Percentiles rank a stretch among this genome's conserved stretches.
Conservation (phyloP, 2,329 filamentous ascomycete genomes). For the Alternaria novae-zelandiae region DNA sequence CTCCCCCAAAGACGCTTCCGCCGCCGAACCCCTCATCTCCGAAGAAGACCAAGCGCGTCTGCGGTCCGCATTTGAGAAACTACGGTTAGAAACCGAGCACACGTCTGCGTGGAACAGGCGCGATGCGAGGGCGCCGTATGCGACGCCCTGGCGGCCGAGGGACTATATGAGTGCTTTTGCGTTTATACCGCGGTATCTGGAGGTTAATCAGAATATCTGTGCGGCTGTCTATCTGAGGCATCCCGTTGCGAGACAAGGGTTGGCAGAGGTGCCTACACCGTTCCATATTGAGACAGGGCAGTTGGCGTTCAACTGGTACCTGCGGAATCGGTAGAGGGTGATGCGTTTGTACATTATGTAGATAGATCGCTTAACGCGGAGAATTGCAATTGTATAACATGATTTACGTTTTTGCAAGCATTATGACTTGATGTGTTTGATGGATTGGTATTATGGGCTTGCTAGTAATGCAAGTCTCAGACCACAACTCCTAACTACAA, state of each 20-base stretch:
- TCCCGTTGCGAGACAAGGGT: slow-evolving; percentile 83
- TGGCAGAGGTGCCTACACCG: slow-evolving; percentile 78
- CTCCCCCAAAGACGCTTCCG: not conserved
- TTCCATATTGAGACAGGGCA: slow-evolving; percentile 74
- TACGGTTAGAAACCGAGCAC: slow-evolving; percentile 79
- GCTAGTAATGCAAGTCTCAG: not conserved
- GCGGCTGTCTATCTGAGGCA: slow-evolving; percentile 93
- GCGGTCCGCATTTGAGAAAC: slow-evolving; percentile 62
- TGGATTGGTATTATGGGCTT: not conserved
- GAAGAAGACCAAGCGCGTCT: slow-evolving; percentile 66
- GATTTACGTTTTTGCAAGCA: not conserved
- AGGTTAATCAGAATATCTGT: slow-evolving; percentile 97
- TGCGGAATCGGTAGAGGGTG: slow-evolving; percentile 71
- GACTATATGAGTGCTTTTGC: slow-evolving; percentile 90
- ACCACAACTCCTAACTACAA: no score
- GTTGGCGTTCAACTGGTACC: slow-evolving; percentile 92
- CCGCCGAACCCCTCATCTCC: slow-evolving; percentile 31
- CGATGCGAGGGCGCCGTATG: slow-evolving; percentile 72
- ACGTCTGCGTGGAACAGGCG: slow-evolving; percentile 60
- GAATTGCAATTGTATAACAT: slow-evolving; percentile 8
- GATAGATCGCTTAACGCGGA: not conserved
- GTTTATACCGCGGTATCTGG: slow-evolving; percentile 92
- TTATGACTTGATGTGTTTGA: not conserved
- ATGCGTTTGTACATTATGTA: slow-evolving; percentile 13
- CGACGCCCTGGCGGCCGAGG: slow-evolving; percentile 87